Percentiles rank a stretch among this genome's conserved stretches.
Conservation (phyloP, 1,284 basidiomycete genomes). For the Melampsora occidentalis region DNA sequence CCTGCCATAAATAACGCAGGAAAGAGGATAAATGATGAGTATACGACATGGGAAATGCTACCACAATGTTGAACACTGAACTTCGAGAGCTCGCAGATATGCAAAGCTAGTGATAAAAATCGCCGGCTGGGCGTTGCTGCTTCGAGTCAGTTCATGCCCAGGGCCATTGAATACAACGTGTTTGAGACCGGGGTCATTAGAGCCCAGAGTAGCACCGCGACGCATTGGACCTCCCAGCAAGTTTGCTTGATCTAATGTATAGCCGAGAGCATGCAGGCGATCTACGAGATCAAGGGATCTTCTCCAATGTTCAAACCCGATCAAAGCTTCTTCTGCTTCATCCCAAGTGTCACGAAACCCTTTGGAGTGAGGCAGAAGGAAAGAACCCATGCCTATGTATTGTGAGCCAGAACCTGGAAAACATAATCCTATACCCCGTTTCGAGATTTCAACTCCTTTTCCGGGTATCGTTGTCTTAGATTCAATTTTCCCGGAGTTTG, state of each 20-base stretch:
- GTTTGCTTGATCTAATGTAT: constrained; percentile 45
- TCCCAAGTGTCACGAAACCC: constrained; percentile 48
- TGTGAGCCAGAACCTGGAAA: constrained; percentile 52
- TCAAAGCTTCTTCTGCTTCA: constrained; percentile 50
- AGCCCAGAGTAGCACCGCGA: constrained; percentile 30
- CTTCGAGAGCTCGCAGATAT: constrained; percentile 49
- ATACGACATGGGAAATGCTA: no score
- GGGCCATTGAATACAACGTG: constrained; percentile 44
- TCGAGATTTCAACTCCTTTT: background rate
- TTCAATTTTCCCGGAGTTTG: background rate
- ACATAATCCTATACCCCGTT: constrained; percentile 45
- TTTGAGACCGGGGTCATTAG: constrained; percentile 25
- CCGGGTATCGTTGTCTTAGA: background rate
- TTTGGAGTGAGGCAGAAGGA: constrained; percentile 32
- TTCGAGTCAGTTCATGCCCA: constrained; percentile 50
- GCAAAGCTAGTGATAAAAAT: constrained; percentile 51
- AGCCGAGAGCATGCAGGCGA: constrained; percentile 6
- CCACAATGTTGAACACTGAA: constrained; percentile 7
- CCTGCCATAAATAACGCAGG: background rate
- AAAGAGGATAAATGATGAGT: no score
- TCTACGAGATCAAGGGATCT: constrained; percentile 45
- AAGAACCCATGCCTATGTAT: constrained; percentile 50
- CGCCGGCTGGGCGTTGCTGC: constrained; percentile 51
- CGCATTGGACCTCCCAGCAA: constrained; percentile 45
- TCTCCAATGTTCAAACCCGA: constrained; percentile 47